phyloP scores from a whole-genome alignment of 129 eudicot species.

The Artemisia annua region DNA sequence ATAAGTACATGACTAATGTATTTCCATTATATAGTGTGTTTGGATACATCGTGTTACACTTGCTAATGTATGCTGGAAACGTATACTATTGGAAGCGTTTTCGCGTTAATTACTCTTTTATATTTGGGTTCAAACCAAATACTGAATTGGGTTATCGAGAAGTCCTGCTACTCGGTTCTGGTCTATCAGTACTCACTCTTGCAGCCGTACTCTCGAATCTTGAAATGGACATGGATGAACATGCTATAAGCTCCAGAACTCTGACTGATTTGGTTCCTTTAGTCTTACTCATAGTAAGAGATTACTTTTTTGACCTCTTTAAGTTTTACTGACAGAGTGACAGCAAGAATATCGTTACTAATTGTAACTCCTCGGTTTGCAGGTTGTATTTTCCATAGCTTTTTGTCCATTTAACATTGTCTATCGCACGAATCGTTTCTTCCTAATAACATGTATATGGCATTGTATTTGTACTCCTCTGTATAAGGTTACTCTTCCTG shows the following conservation, averaged over 20 bases:
- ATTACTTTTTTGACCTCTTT: conserved; percentile 2
- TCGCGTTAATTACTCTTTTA: conserved; percentile 50
- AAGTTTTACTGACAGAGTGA: background rate
- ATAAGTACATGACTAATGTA: conserved; percentile 58
- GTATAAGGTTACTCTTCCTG: conserved; percentile 69
- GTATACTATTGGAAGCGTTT: conserved; percentile 53
- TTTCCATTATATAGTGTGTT: conserved; percentile 73
- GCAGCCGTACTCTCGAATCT: conserved; percentile 60
- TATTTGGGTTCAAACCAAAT: conserved; percentile 52
- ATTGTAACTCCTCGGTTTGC: conserved; percentile 16
- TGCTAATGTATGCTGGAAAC: conserved; percentile 45
- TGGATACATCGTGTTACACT: conserved; percentile 48
- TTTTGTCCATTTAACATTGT: conserved; percentile 67
- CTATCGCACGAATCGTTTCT: conserved; percentile 63
- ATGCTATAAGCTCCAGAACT: conserved; percentile 25
- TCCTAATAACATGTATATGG: conserved; percentile 50
- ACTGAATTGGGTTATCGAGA: conserved; percentile 61
- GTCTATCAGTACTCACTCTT: conserved; percentile 52
- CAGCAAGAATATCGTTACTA: background rate
- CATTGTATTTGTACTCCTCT: conserved; percentile 69
- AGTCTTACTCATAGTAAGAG: conserved; percentile 50
- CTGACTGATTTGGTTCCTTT: conserved; percentile 55
- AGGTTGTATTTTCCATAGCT: conserved; percentile 54
- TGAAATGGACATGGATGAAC: conserved; percentile 58
- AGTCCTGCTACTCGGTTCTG: conserved; percentile 60